These are phyloP conservation scores for Chenopodium suecicum DNA, from an alignment of 148 eudicot species.

Conservation along the genomic window DNA sequence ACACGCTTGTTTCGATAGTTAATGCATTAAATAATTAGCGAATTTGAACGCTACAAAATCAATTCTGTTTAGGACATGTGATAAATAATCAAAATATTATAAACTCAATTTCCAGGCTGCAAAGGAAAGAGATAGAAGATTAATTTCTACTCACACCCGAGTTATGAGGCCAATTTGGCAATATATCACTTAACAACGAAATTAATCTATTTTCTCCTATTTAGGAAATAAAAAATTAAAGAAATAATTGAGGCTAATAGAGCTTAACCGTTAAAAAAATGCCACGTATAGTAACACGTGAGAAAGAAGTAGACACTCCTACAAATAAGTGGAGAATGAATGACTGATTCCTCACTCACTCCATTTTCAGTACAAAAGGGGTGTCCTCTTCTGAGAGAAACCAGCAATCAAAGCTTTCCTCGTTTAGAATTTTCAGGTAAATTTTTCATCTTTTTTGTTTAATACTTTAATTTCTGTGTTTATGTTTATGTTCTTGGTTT, in stretches of 20 bases:
- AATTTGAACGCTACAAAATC: no score
- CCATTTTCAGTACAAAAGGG: background rate
- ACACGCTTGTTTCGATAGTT: no score
- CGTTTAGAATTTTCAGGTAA: background rate
- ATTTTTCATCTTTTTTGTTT: background rate
- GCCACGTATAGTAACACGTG: conserved; percentile 16
- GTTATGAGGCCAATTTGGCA: background rate
- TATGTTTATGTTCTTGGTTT: background rate
- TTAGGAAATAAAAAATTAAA: background rate
- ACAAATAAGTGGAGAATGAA: background rate
- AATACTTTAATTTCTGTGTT: background rate
- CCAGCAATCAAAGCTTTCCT: background rate
- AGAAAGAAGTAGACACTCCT: background rate
- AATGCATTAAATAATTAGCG: no score
- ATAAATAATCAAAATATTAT: no score
- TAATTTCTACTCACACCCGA: background rate
- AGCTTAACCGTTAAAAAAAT: background rate
- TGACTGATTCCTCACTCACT: no score
- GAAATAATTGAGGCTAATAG: conserved; percentile 9
- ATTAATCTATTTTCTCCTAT: background rate
- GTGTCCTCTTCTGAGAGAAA: background rate
- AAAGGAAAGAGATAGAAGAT: background rate
- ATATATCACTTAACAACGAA: background rate
- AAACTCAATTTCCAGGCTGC: background rate
- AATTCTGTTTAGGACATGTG: background rate